These are phyloP conservation scores for Magnolia sinica DNA, from an alignment of 164 flowering plant species.

Conservation along the genomic window DNA sequence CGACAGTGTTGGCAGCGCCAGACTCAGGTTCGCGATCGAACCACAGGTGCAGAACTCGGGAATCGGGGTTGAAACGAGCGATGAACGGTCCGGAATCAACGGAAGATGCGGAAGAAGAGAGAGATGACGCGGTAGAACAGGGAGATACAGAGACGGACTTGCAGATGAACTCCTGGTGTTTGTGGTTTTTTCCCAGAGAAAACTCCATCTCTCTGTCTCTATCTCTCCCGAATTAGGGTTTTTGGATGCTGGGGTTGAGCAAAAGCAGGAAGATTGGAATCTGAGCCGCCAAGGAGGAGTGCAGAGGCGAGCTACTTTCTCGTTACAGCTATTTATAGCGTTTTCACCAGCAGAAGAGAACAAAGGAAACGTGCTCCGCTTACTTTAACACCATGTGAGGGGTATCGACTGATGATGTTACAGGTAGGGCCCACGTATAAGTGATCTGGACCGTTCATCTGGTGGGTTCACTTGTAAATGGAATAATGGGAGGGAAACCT, in stretches of 20 bases:
- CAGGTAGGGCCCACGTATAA: not conserved
- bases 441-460: not conserved
- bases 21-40: slow-evolving; percentile 36
- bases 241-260: slow-evolving; percentile 1
- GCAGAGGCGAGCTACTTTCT: not conserved
- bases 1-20: slow-evolving; percentile 10
- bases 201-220: slow-evolving; percentile 35
- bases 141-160: slow-evolving; percentile 38
- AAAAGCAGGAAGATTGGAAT: slow-evolving; percentile 7
- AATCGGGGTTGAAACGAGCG: slow-evolving; percentile 45
- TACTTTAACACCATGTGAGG: not conserved
- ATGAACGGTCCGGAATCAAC: slow-evolving; percentile 22
- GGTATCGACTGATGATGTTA: not conserved
- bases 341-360: not conserved
- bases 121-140: slow-evolving; percentile 34
- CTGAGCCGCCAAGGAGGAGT: not conserved
- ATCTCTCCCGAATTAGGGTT: slow-evolving; percentile 2
- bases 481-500: too few species aligned
- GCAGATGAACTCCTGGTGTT: slow-evolving; percentile 41
- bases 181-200: slow-evolving; percentile 30
- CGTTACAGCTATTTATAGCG: not conserved
- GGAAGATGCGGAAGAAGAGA: slow-evolving; percentile 14
- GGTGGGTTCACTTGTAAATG: too few species aligned
- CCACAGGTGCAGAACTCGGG: slow-evolving; percentile 43
- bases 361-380: not conserved